Evolutionary conservation across 192 early-diverging fungal species (phyloP), one percentile per base, ranked within the genome.

Genomic region (Umbelopsis sp.): DNA sequence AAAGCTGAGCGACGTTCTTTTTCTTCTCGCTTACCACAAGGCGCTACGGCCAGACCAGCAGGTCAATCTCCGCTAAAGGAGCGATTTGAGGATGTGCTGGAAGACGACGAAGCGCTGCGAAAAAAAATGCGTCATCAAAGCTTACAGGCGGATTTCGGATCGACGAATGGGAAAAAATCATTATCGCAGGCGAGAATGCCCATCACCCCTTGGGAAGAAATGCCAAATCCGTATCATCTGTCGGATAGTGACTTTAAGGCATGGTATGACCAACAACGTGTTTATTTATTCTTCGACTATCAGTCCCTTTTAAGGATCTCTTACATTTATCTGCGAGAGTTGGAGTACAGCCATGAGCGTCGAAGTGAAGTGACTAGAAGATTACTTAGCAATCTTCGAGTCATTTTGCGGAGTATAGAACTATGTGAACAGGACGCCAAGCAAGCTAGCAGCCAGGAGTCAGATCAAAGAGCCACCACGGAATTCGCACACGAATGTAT

Each of bases 271-370:
- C 21, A 48, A 23, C 51, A 41, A n/a, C 51, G 61, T 2, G 44
- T 47, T 0, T 78, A 74, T 23, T 37, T 78, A 12, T 78, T 71
- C 46, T 73, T 78, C 44, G 77, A 78, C 33, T 69, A 71, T 49
- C 53, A 74, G 13, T 67, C 67, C 0, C 50, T 78, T 2, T 22
- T 78, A 18, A 52, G 77, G 1, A 70, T 74, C 1, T 67, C 64
- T 15, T 78, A 74, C 46, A 61, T 78, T 33, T 51, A 55, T 44
- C 15, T 71, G 18, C 67, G 67, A 15, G 27, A 52, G 15, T 4
- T 49, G 11, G 67, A 69, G 23, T 33, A 25, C 2, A 70, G 58
- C 23, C 37, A 64, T 65, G 44, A 70, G 33, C 55, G 66, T 25
- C 46, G 71, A 49, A 61, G 61, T 18, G 58, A 66, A 33, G 25